Evolutionary conservation across 75 land plant species (phyloP).

Genomic region (Pinus taeda): DNA sequence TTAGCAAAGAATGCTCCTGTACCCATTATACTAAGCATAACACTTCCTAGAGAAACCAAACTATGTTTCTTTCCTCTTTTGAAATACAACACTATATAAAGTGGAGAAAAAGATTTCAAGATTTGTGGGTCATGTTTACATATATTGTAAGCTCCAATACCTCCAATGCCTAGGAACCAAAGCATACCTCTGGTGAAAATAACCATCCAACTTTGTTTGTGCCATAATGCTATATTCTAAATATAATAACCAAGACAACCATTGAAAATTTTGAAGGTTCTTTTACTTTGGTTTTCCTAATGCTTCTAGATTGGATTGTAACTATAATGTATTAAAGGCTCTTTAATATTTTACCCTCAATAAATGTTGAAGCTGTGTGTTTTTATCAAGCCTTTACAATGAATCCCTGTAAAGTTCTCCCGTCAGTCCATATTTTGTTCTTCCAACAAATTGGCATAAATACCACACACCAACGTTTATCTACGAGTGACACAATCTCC

Average conservation of each 20-base stretch:
- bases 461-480: too few relatives aligned
- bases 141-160: constrained; percentile 73
- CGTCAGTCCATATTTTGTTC: too few relatives aligned
- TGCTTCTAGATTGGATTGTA: too few relatives aligned
- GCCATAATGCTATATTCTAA: constrained; percentile 82
- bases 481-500: too few relatives aligned
- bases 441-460: too few relatives aligned
- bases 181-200: constrained; percentile 83
- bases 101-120: constrained; percentile 68
- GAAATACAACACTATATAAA: constrained; percentile 56
- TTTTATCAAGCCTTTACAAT: too few relatives aligned
- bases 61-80: constrained; percentile 36
- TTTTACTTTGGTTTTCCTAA: too few relatives aligned
- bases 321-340: too few relatives aligned
- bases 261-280: constrained; percentile 28
- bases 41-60: constrained; percentile 87
- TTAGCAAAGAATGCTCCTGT: constrained; percentile 84
- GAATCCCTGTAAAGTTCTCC: too few relatives aligned
- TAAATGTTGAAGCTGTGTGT: too few relatives aligned
- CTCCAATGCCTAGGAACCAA: constrained; percentile 78
- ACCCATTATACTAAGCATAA: constrained; percentile 84
- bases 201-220: constrained; percentile 85
- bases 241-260: constrained; percentile 62
- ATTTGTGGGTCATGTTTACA: constrained; percentile 54
- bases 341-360: too few relatives aligned